A percentile compares a stretch with the other conserved stretches of the same genome.
These are phyloP conservation scores for Paradendryphiella salina DNA, from an alignment of 2,329 filamentous ascomycete species.

Conservation along the genomic window DNA sequence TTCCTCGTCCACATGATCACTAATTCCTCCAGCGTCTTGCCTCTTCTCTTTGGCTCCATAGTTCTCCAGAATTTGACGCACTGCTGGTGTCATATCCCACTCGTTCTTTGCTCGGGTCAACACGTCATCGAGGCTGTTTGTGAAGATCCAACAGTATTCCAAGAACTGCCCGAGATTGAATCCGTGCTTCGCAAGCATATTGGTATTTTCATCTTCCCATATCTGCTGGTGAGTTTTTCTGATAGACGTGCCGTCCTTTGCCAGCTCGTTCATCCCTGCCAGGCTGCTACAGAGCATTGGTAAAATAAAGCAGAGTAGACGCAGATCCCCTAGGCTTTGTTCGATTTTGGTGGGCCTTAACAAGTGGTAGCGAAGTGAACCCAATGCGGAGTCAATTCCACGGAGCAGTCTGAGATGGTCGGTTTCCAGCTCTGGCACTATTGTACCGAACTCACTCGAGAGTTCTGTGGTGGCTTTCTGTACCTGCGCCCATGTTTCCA, in stretches of 20 bases:
- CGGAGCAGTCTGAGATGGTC: conserved; percentile 21
- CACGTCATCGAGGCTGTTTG: conserved; percentile 23
- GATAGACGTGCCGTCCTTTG: conserved; percentile 17
- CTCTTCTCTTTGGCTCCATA: conserved; percentile 28
- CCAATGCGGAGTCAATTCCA: conserved; percentile 20
- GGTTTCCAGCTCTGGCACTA: conserved; percentile 21
- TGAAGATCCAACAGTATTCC: conserved; percentile 30
- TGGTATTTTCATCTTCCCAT: conserved; percentile 34
- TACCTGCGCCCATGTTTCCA: conserved; percentile 25
- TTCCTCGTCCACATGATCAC: conserved; percentile 30
- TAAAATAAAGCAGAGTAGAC: conserved; percentile 32
- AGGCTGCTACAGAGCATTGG: conserved; percentile 28
- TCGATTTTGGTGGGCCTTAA: conserved; percentile 12
- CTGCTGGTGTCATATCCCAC: conserved; percentile 19
- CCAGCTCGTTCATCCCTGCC: conserved; percentile 26
- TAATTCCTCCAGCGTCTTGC: conserved; percentile 16
- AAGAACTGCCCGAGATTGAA: conserved; percentile 24
- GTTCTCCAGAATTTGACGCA: conserved; percentile 25
- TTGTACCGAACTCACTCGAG: conserved; percentile 15
- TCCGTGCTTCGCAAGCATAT: conserved; percentile 24
- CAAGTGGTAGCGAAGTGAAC: conserved; percentile 21
- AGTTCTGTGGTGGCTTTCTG: conserved; percentile 22
- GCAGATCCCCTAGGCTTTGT: conserved; percentile 20
- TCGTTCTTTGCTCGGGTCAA: conserved; percentile 18
- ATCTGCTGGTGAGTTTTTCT: conserved; percentile 12